Evolutionary conservation across 371 early-diverging fungal species (phyloP).

Genomic region (Apophysomyces ossiformis): DNA sequence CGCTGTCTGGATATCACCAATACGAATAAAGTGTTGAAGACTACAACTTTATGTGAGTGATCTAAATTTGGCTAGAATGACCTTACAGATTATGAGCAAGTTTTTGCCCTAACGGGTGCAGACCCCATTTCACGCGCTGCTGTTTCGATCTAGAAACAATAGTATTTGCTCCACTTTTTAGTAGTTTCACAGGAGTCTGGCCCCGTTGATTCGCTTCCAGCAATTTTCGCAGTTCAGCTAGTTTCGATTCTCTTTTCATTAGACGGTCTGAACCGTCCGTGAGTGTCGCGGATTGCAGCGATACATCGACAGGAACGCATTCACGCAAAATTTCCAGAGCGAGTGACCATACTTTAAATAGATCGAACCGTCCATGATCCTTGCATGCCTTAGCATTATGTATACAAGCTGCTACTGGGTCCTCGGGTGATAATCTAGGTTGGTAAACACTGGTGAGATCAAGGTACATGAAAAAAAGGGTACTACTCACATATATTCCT

Average conservation of each 20-base stretch:
- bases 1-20: conserved; percentile 85
- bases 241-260: conserved; percentile 29
- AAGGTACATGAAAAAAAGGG: too few relatives aligned
- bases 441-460: not conserved
- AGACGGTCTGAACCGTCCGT: conserved; percentile 11
- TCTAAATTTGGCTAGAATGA: not conserved
- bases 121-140: conserved; percentile 66
- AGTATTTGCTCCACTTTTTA: not conserved
- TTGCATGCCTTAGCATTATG: conserved; percentile 67
- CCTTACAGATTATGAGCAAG: conserved; percentile 68
- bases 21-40: conserved; percentile 63
- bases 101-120: conserved; percentile 73
- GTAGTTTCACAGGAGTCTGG: conserved; percentile 3
- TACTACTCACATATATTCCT: conserved; percentile 53
- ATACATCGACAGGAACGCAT: conserved; percentile 39
- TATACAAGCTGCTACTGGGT: conserved; percentile 63
- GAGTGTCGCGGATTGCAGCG: conserved; percentile 25
- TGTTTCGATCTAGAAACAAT: conserved; percentile 6
- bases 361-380: conserved; percentile 53
- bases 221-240: conserved; percentile 25
- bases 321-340: conserved; percentile 68
- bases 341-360: conserved; percentile 74
- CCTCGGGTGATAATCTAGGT: conserved; percentile 49
- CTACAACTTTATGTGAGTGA: conserved; percentile 35
- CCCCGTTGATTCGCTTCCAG: conserved; percentile 14